Evolutionary conservation across 495 filamentous ascomycete species (phyloP).

Genomic region (Penicillium coprophilum): DNA sequence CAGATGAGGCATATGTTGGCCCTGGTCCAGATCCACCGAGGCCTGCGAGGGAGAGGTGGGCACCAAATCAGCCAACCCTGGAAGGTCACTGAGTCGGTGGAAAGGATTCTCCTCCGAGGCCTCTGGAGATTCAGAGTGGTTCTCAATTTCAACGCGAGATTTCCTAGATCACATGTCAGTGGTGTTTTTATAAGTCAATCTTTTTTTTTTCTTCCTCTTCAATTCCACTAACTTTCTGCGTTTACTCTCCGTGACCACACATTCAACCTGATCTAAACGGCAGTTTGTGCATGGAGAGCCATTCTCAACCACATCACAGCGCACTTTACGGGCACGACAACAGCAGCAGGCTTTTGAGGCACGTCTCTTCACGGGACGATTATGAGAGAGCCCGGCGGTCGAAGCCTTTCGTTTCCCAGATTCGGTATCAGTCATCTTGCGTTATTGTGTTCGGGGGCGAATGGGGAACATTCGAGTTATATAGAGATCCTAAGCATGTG

Average conservation of each 20-base stretch:
- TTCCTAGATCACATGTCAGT: slow-evolving; percentile 37
- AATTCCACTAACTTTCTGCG: slow-evolving; percentile 62
- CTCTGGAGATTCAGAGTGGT: slow-evolving; percentile 41
- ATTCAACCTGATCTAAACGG: slow-evolving; percentile 82
- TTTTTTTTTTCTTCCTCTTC: no score
- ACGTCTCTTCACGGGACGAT: slow-evolving; percentile 71
- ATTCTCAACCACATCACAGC: slow-evolving; percentile 88
- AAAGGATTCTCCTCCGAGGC: slow-evolving; percentile 39
- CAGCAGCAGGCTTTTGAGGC: slow-evolving; percentile 86
- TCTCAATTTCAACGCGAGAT: slow-evolving; percentile 44
- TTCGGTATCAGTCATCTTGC: slow-evolving; percentile 38
- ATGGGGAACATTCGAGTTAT: slow-evolving; percentile 19
- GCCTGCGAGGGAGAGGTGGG: slow-evolving; percentile 44
- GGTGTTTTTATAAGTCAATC: not conserved
- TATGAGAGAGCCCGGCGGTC: slow-evolving; percentile 39
- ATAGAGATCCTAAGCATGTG: slow-evolving; percentile 2
- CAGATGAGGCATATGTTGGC: slow-evolving; percentile 51
- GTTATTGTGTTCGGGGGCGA: slow-evolving; percentile 11
- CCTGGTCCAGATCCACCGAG: slow-evolving; percentile 44
- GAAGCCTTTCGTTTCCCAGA: slow-evolving; percentile 47
- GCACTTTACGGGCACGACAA: slow-evolving; percentile 85
- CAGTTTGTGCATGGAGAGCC: slow-evolving; percentile 89
- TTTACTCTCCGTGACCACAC: slow-evolving; percentile 86
- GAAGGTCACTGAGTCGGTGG: slow-evolving; percentile 29
- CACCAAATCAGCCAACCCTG: slow-evolving; percentile 32